Evolutionary conservation across 179 eudicot genomes (phyloP), one percentile per base, ranked within the genome.

Genomic region (Silene noctiflora): DNA sequence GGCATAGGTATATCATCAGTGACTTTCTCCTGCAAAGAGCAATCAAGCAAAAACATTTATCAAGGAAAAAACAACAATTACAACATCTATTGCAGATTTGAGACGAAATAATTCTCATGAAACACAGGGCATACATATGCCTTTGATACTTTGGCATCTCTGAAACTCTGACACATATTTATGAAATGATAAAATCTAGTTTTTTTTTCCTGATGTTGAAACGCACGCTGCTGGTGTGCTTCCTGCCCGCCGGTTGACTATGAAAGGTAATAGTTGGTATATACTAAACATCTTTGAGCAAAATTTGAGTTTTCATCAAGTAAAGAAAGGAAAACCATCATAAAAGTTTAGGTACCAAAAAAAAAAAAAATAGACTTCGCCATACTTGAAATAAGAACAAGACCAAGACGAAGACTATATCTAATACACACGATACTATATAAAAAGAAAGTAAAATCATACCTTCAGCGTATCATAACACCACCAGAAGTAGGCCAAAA

Each of bases 401-500:
- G 39, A 33, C 39, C 46, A 61, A 6, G 33, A 58, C 27, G 31
- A 56, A 72, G 33, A 24, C 56, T 69, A 69, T 3, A 62, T 39
- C 33, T 44, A 4, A 70, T 58, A 17, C 20, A 16, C 14, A 29
- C 20, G 10, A 10, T 27, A 42, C 22, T 59, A 22, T 27, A 46
- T 5, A 19, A 58, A 69, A 35, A 35, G 48, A 62, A 59, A n/a
- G 72, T 65, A 66, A 5, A 35, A 75, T 1, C 82, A 44, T 90
- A 85, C 99, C 99, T 93, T 93, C 67, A 96, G 82, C 81, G 86
- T 86, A 83, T 90, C 87, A 85, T 80, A 93, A 84, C 99, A 96
- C 99, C 96, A 93, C 99, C 99, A 96, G 86, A 96, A 96, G 86
- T 91, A 93, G 48, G 88, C 86, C 89, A 91, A 78, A 87, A 91